Conservation (phyloP, 306 rosid genomes). For the Myrica gale region DNA sequence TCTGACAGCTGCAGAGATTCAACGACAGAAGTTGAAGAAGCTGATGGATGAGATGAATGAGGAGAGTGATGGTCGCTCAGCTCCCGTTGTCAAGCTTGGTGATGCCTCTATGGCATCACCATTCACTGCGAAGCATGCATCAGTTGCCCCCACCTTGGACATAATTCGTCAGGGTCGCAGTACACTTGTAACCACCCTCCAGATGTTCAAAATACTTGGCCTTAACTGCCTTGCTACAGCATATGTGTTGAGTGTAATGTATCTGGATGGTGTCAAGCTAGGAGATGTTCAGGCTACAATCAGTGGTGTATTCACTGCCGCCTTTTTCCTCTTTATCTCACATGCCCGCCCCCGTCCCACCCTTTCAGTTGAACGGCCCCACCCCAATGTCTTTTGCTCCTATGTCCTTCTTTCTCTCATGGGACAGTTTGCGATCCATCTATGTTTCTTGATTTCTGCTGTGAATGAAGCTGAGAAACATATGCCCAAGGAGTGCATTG, state of each 20-base stretch:
- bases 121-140: constrained; percentile 97
- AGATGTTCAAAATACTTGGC: constrained; percentile 97
- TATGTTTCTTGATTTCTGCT: constrained; percentile 69
- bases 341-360: constrained; percentile 94
- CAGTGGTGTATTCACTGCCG: constrained; percentile 96
- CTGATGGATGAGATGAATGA: constrained; percentile 90
- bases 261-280: constrained; percentile 95
- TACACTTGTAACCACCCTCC: constrained; percentile 95
- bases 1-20: constrained; percentile 64
- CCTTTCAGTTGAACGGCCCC: constrained; percentile 89
- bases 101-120: constrained; percentile 99
- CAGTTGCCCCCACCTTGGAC: constrained; percentile 88
- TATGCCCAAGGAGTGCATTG: constrained; percentile 98
- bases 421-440: constrained; percentile 88
- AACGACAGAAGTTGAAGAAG: constrained; percentile 84
- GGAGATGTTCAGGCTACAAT: constrained; percentile 98
- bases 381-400: constrained; percentile 78
- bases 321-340: constrained; percentile 95
- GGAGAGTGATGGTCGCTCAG: constrained; percentile 86
- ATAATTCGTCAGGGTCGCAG: constrained; percentile 99
- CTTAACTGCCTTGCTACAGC: constrained; percentile 99
- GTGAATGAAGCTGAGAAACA: constrained; percentile 86
- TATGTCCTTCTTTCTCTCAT: constrained; percentile 85
- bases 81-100: constrained; percentile 91
- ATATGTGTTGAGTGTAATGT: constrained; percentile 97